These are phyloP conservation scores for Dioscorea zingiberensis DNA, from an alignment of 106 monocot genomes.

Conservation along the genomic window DNA sequence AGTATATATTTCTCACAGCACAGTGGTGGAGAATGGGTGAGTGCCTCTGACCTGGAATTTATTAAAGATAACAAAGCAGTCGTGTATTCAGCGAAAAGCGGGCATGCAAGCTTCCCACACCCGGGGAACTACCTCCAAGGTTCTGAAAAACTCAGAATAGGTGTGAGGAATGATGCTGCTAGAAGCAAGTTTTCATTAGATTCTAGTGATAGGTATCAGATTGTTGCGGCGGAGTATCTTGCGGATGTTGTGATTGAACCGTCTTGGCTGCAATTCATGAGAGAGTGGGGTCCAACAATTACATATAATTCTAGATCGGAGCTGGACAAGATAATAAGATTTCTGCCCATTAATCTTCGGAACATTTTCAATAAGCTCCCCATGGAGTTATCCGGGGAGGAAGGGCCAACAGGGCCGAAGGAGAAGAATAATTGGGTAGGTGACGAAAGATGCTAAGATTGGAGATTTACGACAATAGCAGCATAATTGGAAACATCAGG, in stretches of 20 bases:
- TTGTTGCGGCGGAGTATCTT: slow-evolving; percentile 86
- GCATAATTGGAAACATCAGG: too few relatives aligned
- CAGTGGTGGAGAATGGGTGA: slow-evolving; percentile 90
- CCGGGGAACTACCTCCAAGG: slow-evolving; percentile 78
- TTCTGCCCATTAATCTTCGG: slow-evolving; percentile 64
- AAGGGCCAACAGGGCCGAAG: slow-evolving; percentile 95
- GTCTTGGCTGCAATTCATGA: slow-evolving; percentile 95
- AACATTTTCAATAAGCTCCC: slow-evolving; percentile 76
- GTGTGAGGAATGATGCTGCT: slow-evolving; percentile 84
- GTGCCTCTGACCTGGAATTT: slow-evolving; percentile 63
- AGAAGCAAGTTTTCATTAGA: slow-evolving; percentile 54
- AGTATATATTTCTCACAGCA: slow-evolving; percentile 92
- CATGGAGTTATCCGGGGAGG: slow-evolving; percentile 76
- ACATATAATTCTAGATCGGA: slow-evolving; percentile 67
- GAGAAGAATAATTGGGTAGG: slow-evolving; percentile 95
- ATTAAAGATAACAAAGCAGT: slow-evolving; percentile 64
- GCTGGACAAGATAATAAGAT: slow-evolving; percentile 66
- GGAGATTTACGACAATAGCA: too few relatives aligned
- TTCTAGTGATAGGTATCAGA: slow-evolving; percentile 62
- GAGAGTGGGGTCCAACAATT: slow-evolving; percentile 94
- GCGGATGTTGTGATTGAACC: slow-evolving; percentile 62
- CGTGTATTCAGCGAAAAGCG: slow-evolving; percentile 79
- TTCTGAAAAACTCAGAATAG: slow-evolving; percentile 69
- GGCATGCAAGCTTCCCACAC: slow-evolving; percentile 86
- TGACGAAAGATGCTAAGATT: slow-evolving; percentile 71